Percentiles rank a stretch among this genome's conserved stretches.
These are phyloP conservation scores for Leishmania major DNA, from an alignment of 208 protist genomes.

Conservation along the genomic window DNA sequence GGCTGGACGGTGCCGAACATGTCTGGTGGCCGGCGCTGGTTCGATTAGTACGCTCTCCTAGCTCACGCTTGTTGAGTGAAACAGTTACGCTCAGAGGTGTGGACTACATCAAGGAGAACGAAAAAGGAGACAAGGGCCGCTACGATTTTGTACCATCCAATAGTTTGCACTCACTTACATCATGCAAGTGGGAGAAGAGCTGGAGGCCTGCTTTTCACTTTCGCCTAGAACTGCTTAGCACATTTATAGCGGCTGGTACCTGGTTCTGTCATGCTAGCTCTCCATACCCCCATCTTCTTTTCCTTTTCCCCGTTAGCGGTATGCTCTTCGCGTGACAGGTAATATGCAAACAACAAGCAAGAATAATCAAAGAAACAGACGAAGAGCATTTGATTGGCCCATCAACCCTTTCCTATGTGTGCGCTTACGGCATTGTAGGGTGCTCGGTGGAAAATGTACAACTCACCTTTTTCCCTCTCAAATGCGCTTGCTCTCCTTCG, in stretches of 20 bases:
- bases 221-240: conserved; percentile 2
- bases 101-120: neutral
- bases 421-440: neutral
- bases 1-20: conserved; percentile 91
- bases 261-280: neutral
- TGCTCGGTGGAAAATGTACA: neutral
- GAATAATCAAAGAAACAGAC: neutral
- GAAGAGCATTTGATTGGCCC: neutral
- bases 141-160: neutral
- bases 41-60: conserved; percentile 35
- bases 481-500: neutral
- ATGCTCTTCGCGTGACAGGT: neutral
- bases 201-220: neutral
- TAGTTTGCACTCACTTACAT: neutral
- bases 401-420: neutral
- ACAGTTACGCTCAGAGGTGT: neutral
- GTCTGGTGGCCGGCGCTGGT: conserved; percentile 81
- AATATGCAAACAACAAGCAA: neutral
- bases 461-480: neutral
- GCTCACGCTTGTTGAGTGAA: neutral
- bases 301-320: neutral
- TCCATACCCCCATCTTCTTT: neutral
- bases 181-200: neutral
- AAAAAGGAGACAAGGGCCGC: neutral
- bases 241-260: neutral